phyloP scores from a whole-genome alignment of 148 eudicot genomes.

The Camellia lanceoleosa region DNA sequence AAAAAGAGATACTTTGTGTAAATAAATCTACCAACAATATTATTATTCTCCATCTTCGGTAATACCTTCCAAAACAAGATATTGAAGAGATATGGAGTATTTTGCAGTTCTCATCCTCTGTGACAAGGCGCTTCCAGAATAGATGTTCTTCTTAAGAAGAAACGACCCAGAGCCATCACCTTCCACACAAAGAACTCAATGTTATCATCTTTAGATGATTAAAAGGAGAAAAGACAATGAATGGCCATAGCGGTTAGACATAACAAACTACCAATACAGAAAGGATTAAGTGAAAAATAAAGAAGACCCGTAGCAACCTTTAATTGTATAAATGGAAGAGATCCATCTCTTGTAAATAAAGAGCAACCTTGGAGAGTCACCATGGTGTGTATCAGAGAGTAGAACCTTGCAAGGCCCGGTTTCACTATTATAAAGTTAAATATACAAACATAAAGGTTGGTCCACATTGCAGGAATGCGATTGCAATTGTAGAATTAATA shows the following conservation, averaged over 20 bases:
- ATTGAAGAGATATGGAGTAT: conserved; percentile 80
- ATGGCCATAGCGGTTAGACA: background rate
- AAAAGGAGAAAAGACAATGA: too few species aligned
- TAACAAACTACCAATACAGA: background rate
- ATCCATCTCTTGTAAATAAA: conserved; percentile 89
- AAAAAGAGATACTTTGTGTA: background rate
- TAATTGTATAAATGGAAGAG: conserved; percentile 59
- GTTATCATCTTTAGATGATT: too few species aligned
- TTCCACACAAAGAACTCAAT: conserved; percentile 7
- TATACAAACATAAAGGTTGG: background rate
- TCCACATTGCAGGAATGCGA: background rate
- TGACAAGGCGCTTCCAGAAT: conserved; percentile 15
- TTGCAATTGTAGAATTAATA: background rate
- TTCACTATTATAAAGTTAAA: conserved; percentile 34
- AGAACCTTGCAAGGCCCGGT: conserved; percentile 60
- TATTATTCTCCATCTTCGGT: conserved; percentile 24
- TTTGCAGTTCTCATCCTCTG: conserved; percentile 44
- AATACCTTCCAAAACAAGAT: conserved; percentile 62
- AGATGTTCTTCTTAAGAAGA: conserved; percentile 32
- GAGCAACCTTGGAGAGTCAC: conserved; percentile 63
- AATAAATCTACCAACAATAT: background rate
- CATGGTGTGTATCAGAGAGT: conserved; percentile 83
- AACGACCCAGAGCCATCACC: conserved; percentile 61
- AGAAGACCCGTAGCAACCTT: conserved; percentile 32
- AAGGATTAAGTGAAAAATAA: background rate